Conservation (phyloP, 2,329 filamentous ascomycete genomes). For the Rutstroemia sp. region DNA sequence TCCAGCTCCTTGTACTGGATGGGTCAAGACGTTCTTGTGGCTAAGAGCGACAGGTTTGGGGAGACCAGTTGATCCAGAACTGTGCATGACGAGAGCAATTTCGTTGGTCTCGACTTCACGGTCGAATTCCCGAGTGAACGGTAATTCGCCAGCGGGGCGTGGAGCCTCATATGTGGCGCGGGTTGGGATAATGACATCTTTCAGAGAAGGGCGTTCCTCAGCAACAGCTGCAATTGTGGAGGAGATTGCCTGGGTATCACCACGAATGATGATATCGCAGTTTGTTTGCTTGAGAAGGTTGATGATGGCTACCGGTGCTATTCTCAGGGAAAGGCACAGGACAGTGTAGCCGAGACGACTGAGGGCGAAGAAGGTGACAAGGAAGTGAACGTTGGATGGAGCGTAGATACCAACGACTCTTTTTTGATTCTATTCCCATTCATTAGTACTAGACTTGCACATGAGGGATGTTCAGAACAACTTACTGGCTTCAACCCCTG, state of each 20-base stretch:
- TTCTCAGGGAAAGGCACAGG: slow-evolving; percentile 45
- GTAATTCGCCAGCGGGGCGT: neutral
- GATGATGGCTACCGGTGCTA: slow-evolving; percentile 42
- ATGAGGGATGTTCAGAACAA: neutral
- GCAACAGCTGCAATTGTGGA: slow-evolving; percentile 1
- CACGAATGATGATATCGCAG: slow-evolving; percentile 13
- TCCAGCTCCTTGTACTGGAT: slow-evolving; percentile 30
- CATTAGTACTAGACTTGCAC: neutral
- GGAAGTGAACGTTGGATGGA: slow-evolving; percentile 36
- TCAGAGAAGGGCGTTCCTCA: slow-evolving; percentile 4
- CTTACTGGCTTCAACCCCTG: slow-evolving; percentile 7
- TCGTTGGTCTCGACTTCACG: slow-evolving; percentile 8
- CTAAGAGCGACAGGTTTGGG: slow-evolving; percentile 56
- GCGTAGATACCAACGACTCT: slow-evolving; percentile 21
- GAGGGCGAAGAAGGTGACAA: slow-evolving; percentile 44
- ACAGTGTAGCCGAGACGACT: slow-evolving; percentile 45
- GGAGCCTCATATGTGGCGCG: slow-evolving; percentile 7
- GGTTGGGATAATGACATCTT: slow-evolving; percentile 6
- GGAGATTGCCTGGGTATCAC: slow-evolving; percentile 1
- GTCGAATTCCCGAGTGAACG: slow-evolving; percentile 6
- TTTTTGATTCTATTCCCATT: slow-evolving; percentile 4
- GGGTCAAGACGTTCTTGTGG: slow-evolving; percentile 40
- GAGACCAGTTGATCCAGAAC: slow-evolving; percentile 47
- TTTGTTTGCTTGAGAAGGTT: slow-evolving; percentile 37
- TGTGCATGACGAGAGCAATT: slow-evolving; percentile 19